Evolutionary conservation across 2,329 filamentous ascomycete species (phyloP), one percentile per base, ranked within the genome.

Genomic region (Byssochlamys sp.): DNA sequence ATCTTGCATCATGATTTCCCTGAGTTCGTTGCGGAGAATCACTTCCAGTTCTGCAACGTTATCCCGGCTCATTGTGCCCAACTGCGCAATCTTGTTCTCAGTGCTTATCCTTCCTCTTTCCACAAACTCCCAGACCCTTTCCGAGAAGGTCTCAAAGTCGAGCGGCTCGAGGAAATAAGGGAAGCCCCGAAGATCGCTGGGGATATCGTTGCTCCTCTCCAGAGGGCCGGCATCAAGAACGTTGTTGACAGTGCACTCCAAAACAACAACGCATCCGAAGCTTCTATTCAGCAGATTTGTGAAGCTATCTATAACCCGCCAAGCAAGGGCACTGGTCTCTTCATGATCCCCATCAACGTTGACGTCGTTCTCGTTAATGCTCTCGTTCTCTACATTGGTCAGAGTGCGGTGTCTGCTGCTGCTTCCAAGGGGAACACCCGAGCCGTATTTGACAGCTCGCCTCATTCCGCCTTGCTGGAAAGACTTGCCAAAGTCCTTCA

Each of bases 1-100:
- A 82, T 95, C 55, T 78, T 99, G 55, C 89, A 96, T 64, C 94
- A 97, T 69, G 94, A 99, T 71, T 97, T 90, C 73, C 89, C 92
- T 0, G 91, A 96, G 57, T 99, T 96, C 72, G 77, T 99, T 49
- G 88, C 89, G 4, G 89, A 91, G 65, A 90, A 95, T 71, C 89
- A 95, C 69, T 84, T 89, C 63, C 84, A 85, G 63, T 83, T 99
- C 55, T 91, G 87, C 75, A 86, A 88, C 65, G 85, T 84, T 67
- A 87, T 97, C 58, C 89, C 91, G 1, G 83, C 85, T 54, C 88
- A 94, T 67, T 94, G 90, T 73, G 86, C 87, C 14, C 94, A 97
- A 72, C 80, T 96, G 55, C 85, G 91, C 63, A 96, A 97, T 68
- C 80, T 96, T 56, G 85, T 99, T 55, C 81, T 97, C 60, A 88